These are phyloP conservation scores for Wallemia ichthyophaga DNA, from an alignment of 1,284 basidiomycete genomes.

Conservation along the genomic window DNA sequence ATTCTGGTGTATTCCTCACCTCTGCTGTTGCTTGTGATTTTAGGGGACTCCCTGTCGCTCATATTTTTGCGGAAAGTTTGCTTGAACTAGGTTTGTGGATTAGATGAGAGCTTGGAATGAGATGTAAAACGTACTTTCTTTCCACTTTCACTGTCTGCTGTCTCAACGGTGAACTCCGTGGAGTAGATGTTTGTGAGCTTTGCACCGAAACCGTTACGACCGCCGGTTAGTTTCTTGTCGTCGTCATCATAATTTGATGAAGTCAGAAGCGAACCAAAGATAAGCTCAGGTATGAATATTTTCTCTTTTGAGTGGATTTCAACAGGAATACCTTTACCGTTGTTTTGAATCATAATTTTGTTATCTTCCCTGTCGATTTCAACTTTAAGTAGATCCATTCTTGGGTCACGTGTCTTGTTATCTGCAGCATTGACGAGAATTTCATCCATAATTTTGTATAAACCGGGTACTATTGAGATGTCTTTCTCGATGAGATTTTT, in stretches of 20 bases:
- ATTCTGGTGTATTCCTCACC: constrained; percentile 82
- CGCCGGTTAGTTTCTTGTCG: constrained; percentile 95
- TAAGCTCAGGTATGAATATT: constrained; percentile 47
- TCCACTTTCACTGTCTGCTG: constrained; percentile 55
- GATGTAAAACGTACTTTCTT: constrained; percentile 25
- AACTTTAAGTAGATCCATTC: constrained; percentile 68
- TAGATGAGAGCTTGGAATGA: neutral
- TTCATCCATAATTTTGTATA: constrained; percentile 99
- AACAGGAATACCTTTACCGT: constrained; percentile 84
- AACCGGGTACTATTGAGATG: constrained; percentile 80
- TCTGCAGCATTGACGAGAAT: constrained; percentile 98
- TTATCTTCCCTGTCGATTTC: constrained; percentile 56
- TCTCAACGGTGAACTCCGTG: constrained; percentile 85
- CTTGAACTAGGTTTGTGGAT: constrained; percentile 44
- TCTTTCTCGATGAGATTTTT: constrained; percentile 46
- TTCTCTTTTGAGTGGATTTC: constrained; percentile 81
- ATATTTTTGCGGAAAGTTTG: constrained; percentile 91
- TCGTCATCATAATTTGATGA: constrained; percentile 97
- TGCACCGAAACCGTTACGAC: constrained; percentile 93
- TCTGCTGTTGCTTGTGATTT: constrained; percentile 67
- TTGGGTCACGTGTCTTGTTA: constrained; percentile 45
- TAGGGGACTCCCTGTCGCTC: constrained; percentile 53
- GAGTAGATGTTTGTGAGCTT: constrained; percentile 98
- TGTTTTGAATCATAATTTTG: constrained; percentile 79
- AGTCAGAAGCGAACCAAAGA: constrained; percentile 24